Evolutionary conservation across 2,329 filamentous ascomycete species (phyloP).

Genomic region (Ceratocystis harringtonii): DNA sequence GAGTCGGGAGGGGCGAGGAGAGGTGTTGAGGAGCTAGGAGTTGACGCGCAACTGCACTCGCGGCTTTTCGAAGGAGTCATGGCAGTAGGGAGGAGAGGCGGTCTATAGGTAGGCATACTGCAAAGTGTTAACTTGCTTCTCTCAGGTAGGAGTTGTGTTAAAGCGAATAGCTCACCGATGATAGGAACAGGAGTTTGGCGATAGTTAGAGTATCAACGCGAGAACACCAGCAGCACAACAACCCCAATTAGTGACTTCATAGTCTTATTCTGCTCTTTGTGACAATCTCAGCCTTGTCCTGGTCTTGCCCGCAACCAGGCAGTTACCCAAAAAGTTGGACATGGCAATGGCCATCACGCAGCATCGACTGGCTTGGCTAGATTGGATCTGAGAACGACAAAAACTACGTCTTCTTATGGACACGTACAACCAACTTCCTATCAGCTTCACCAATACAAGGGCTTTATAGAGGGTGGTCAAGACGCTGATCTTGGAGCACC

Average conservation of each 20-base stretch:
- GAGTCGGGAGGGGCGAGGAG: background rate
- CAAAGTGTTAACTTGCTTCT: background rate
- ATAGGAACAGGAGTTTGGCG: no score
- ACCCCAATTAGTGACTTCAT: background rate
- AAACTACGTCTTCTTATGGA: background rate
- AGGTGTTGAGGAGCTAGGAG: background rate
- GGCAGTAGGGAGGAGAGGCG: background rate
- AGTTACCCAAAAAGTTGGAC: background rate
- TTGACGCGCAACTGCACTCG: background rate
- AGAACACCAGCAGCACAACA: background rate
- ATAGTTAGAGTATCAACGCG: background rate
- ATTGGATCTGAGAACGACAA: background rate
- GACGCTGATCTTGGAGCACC: no score
- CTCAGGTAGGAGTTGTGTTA: background rate
- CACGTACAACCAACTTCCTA: background rate
- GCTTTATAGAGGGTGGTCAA: background rate
- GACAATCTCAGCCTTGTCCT: background rate
- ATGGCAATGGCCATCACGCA: background rate
- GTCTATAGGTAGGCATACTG: background rate
- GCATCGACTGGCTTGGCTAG: background rate
- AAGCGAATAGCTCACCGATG: background rate
- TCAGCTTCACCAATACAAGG: background rate
- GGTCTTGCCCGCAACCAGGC: background rate
- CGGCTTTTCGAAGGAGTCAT: background rate
- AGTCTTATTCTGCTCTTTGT: background rate